Base-by-base conservation (phyloP, 805 yeast species). In the Monosporozyma unispora region DNA sequence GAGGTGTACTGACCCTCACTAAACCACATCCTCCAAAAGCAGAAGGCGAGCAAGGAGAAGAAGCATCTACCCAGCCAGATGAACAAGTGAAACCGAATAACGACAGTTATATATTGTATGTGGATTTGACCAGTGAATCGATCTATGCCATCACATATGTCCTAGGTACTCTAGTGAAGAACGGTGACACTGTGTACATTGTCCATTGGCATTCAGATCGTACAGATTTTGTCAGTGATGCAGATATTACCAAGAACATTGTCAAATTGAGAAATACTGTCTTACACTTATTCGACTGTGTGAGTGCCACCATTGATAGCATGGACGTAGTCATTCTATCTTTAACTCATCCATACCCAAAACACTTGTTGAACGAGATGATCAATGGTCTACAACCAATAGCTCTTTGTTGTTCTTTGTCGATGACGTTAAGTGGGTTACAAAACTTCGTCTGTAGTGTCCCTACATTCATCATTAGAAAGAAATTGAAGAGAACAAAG, bases 141-240 rank as follows among this genome's bases (percentile, higher is more conserved):
- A 73, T 75, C 37, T 85, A 84, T 64, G 93, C 96, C 0, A 71
- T 90, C 21, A 93, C 87, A 59, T 89, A 96, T 85, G 79, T 89
- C 41, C 73, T 90, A 56, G 97, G 97, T 2, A 79, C 95, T 0
- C 83, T 88, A 0, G 72, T 89, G 44, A 84, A 82, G 21, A 89
- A 87, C 59, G 93, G 93, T 0, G 84, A 88, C 48, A 87, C 89
- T 0, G 67, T 89, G 48, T 87, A 85, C 62, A 78, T 87, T 19
- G 79, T 87, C 16, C 62, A 64, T 48, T 60, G 63, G 61, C 62
- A 60, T 35, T 38, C 29, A 38, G 54, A 51, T 14, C 21, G 35
- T 1, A 47, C 49, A 31, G 41, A 49, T 18, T 39, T 46, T 4
- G 44, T 41, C 35, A 48, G 45, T 23, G 52, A 50, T 3, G 31